Percentiles rank a stretch among this genome's conserved stretches.
Conservation (phyloP, 2,329 filamentous ascomycete genomes). For the Aspergillus udagawae region DNA sequence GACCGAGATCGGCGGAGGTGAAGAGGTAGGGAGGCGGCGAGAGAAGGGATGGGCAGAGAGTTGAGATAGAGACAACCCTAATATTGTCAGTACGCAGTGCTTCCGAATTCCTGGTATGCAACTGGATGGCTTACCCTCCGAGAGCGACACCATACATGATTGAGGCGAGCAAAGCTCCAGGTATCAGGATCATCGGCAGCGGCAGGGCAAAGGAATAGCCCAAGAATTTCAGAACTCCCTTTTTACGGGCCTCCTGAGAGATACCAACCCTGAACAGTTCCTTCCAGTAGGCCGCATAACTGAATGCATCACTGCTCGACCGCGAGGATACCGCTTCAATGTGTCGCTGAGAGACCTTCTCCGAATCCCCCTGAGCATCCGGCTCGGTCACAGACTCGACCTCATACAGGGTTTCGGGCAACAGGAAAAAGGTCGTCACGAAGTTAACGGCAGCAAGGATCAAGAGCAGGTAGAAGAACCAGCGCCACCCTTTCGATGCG, state of each 20-base stretch:
- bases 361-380: slow-evolving; percentile 14
- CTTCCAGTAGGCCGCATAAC: slow-evolving; percentile 25
- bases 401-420: slow-evolving; percentile 34
- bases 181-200: slow-evolving; percentile 21
- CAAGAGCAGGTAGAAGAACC: slow-evolving; percentile 34
- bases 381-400: slow-evolving; percentile 16
- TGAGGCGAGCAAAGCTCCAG: slow-evolving; percentile 22
- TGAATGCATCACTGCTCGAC: background rate
- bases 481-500: slow-evolving; percentile 32
- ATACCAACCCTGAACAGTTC: slow-evolving; percentile 24
- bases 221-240: slow-evolving; percentile 14
- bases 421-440: slow-evolving; percentile 28
- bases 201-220: slow-evolving; percentile 19
- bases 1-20: slow-evolving; percentile 20
- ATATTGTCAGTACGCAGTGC: slow-evolving; percentile 2
- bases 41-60: slow-evolving; percentile 23
- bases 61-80: slow-evolving; percentile 24
- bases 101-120: background rate
- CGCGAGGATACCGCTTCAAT: slow-evolving; percentile 12
- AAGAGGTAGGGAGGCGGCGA: slow-evolving; percentile 32
- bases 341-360: slow-evolving; percentile 16
- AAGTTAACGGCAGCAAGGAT: slow-evolving; percentile 31
- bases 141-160: slow-evolving; percentile 25
- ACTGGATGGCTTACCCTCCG: slow-evolving; percentile 18
- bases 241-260: slow-evolving; percentile 17